Conservation (phyloP, 2,329 filamentous ascomycete genomes). For the Periconia digitata region DNA sequence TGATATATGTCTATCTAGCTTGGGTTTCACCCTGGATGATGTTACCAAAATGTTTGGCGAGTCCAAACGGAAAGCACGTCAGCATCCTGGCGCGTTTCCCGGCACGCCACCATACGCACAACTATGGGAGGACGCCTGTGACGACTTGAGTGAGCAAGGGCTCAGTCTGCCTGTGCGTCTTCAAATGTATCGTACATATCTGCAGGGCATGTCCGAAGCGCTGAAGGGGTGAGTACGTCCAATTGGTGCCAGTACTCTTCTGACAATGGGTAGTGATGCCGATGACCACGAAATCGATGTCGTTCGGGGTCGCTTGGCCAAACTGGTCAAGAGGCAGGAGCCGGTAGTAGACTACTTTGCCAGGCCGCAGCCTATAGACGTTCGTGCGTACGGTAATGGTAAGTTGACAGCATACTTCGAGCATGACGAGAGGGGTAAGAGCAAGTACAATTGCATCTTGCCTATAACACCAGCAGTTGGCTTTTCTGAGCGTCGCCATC, state of each 20-base stretch:
- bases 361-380: slow-evolving; percentile 28
- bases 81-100: slow-evolving; percentile 38
- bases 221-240: slow-evolving; percentile 48
- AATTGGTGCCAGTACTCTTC: slow-evolving; percentile 3
- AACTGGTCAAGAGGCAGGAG: slow-evolving; percentile 39
- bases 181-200: slow-evolving; percentile 53
- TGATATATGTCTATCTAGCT: slow-evolving; percentile 50
- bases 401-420: neutral
- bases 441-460: neutral
- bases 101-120: slow-evolving; percentile 48
- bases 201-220: slow-evolving; percentile 47
- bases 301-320: slow-evolving; percentile 29
- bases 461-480: neutral
- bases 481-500: neutral
- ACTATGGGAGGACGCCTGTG: slow-evolving; percentile 55
- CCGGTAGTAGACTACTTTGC: slow-evolving; percentile 38
- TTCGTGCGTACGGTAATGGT: slow-evolving; percentile 21
- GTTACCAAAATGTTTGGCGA: slow-evolving; percentile 47
- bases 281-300: slow-evolving; percentile 32
- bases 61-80: slow-evolving; percentile 29
- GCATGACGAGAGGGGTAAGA: neutral
- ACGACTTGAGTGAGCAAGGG: slow-evolving; percentile 50
- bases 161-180: slow-evolving; percentile 52
- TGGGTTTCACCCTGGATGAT: slow-evolving; percentile 55
- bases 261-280: slow-evolving; percentile 27